These are phyloP conservation scores for Epichloe gansuensis DNA, from an alignment of 2,329 filamentous ascomycete genomes.

Conservation along the genomic window DNA sequence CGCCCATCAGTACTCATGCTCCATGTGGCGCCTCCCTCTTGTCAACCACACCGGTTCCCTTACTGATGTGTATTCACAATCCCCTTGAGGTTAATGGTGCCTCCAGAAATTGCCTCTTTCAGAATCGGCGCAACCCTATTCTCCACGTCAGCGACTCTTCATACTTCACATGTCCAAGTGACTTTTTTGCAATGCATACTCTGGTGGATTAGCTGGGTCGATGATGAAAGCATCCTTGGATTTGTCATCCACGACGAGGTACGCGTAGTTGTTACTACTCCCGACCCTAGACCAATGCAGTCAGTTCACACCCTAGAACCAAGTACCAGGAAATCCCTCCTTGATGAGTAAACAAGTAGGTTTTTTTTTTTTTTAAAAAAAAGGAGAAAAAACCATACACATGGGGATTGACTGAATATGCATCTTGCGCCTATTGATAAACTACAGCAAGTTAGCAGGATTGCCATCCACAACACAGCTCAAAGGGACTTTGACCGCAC, in stretches of 20 bases:
- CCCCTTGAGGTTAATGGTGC: constrained; percentile 69
- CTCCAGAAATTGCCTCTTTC: constrained; percentile 57
- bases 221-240: constrained; percentile 68
- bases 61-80: constrained; percentile 98
- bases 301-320: background rate
- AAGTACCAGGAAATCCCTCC: background rate
- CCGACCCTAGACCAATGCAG: constrained; percentile 47
- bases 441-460: background rate
- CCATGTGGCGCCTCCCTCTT: background rate
- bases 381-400: constrained; percentile 43
- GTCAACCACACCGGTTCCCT: constrained; percentile 28
- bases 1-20: constrained; percentile 2
- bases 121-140: constrained; percentile 49
- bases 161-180: background rate
- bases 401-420: constrained; percentile 82
- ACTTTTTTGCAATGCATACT: constrained; percentile 37
- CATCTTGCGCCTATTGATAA: constrained; percentile 37
- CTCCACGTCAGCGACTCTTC: constrained; percentile 4
- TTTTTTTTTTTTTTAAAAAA: background rate
- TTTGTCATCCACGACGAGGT: constrained; percentile 67
- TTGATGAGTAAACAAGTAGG: background rate
- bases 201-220: constrained; percentile 66
- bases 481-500: background rate
- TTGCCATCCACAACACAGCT: background rate
- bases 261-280: constrained; percentile 72